phyloP scores from a whole-genome alignment of 345 rosid genomes.

The Hibiscus tridactylites region DNA sequence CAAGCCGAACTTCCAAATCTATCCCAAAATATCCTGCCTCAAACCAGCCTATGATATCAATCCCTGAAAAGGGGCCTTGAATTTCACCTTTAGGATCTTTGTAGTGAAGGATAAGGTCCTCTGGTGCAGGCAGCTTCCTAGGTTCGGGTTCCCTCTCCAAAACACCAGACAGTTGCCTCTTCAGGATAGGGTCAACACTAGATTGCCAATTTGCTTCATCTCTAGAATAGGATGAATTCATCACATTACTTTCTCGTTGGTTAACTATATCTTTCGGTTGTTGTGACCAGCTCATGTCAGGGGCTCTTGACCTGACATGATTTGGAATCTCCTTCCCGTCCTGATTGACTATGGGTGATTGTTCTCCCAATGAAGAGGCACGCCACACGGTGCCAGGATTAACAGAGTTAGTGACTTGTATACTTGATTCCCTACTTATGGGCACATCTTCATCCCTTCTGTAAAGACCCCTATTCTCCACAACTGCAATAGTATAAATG shows the following conservation, averaged over 20 bases:
- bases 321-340: slow-evolving; percentile 44
- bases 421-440: slow-evolving; percentile 28
- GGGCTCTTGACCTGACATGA: slow-evolving; percentile 38
- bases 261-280: slow-evolving; percentile 35
- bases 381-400: slow-evolving; percentile 46
- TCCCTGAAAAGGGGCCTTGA: slow-evolving; percentile 92
- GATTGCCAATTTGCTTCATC: slow-evolving; percentile 54
- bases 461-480: slow-evolving; percentile 36
- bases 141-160: slow-evolving; percentile 70
- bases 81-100: slow-evolving; percentile 93
- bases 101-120: slow-evolving; percentile 62
- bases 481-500: slow-evolving; percentile 35
- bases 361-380: slow-evolving; percentile 42
- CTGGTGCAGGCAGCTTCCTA: slow-evolving; percentile 58
- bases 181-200: slow-evolving; percentile 43
- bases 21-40: slow-evolving; percentile 96
- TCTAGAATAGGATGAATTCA: slow-evolving; percentile 33
- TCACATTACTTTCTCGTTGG: slow-evolving; percentile 37
- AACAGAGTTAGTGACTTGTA: slow-evolving; percentile 35
- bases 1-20: slow-evolving; percentile 70
- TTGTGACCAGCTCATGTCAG: slow-evolving; percentile 45
- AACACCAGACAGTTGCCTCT: slow-evolving; percentile 51
- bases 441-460: slow-evolving; percentile 44
- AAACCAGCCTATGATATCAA: slow-evolving; percentile 94
- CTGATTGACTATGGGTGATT: slow-evolving; percentile 23